phyloP scores from a whole-genome alignment of 2,329 filamentous ascomycete genomes.

The Didymosphaeria variabile region DNA sequence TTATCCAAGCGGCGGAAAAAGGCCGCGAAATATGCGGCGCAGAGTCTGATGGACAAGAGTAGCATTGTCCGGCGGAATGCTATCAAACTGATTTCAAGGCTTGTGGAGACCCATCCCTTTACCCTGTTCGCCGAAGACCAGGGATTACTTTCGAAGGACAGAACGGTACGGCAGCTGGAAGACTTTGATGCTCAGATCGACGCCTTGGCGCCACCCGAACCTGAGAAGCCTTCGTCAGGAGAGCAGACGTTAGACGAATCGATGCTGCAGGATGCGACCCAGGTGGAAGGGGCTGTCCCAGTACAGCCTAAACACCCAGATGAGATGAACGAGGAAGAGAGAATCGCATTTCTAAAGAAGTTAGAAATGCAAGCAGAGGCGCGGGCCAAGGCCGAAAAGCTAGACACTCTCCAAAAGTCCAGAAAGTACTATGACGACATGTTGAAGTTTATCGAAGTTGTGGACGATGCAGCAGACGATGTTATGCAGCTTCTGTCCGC shows the following conservation, averaged over 20 bases:
- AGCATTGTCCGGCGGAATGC: conserved; percentile 96
- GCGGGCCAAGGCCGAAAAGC: conserved; percentile 80
- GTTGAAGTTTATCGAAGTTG: conserved; percentile 88
- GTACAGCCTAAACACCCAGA: conserved; percentile 58
- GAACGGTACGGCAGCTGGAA: conserved; percentile 85
- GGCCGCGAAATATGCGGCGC: conserved; percentile 84
- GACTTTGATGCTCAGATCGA: conserved; percentile 84
- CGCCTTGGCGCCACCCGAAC: conserved; percentile 80
- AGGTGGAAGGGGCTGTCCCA: conserved; percentile 64
- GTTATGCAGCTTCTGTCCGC: conserved; percentile 90
- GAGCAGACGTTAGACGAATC: conserved; percentile 78
- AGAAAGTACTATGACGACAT: conserved; percentile 93
- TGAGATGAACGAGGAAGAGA: conserved; percentile 83
- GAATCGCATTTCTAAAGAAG: conserved; percentile 76
- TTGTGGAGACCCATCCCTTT: conserved; percentile 95
- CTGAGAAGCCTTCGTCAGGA: conserved; percentile 67
- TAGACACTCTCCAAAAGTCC: conserved; percentile 86
- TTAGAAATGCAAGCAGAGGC: conserved; percentile 76
- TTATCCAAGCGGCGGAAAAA: conserved; percentile 91
- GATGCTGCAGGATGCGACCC: conserved; percentile 87
- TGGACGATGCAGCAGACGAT: conserved; percentile 81
- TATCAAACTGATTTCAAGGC: conserved; percentile 85
- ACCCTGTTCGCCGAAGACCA: conserved; percentile 66
- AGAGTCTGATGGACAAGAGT: conserved; percentile 96
- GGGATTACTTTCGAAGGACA: conserved; percentile 76